Conservation (phyloP, 2,329 filamentous ascomycete species). For the Onygenales sp. region DNA sequence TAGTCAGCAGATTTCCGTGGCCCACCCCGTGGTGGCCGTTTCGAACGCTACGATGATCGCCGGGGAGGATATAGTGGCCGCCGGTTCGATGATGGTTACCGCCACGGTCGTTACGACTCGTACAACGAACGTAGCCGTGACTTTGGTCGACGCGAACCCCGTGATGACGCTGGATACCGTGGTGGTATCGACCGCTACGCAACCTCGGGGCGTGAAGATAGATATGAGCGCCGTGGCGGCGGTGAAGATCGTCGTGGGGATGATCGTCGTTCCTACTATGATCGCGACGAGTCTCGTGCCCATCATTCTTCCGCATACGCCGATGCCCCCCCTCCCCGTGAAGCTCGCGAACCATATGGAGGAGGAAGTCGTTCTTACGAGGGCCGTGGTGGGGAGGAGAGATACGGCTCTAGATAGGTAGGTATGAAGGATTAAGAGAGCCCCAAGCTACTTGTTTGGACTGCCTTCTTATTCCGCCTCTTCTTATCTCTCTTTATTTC, state of each 20-base stretch:
- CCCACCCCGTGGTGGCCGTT: slow-evolving; percentile 35
- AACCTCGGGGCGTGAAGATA: slow-evolving; percentile 30
- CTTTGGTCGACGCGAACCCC: slow-evolving; percentile 14
- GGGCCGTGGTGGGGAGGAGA: slow-evolving; percentile 27
- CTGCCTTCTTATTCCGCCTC: neutral
- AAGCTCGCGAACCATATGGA: slow-evolving; percentile 24
- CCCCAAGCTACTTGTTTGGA: slow-evolving; percentile 6
- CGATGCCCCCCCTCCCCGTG: slow-evolving; percentile 30
- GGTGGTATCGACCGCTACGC: slow-evolving; percentile 51
- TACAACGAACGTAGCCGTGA: slow-evolving; percentile 39
- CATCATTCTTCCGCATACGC: slow-evolving; percentile 35
- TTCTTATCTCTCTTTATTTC: slow-evolving; percentile 14
- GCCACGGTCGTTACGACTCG: slow-evolving; percentile 39
- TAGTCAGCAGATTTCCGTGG: slow-evolving; percentile 36
- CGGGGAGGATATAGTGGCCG: slow-evolving; percentile 32
- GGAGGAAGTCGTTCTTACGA: slow-evolving; percentile 27
- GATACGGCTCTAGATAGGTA: slow-evolving; percentile 33
- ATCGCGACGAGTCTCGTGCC: slow-evolving; percentile 40
- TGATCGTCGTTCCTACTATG: slow-evolving; percentile 43
- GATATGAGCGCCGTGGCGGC: slow-evolving; percentile 32
- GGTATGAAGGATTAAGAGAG: slow-evolving; percentile 12
- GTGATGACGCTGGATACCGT: slow-evolving; percentile 21
- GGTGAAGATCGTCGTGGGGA: slow-evolving; percentile 36
- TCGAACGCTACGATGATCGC: slow-evolving; percentile 40
- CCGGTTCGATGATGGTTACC: slow-evolving; percentile 36